phyloP scores from a whole-genome alignment of 345 rosid species.

The Bruguiera sexangula region DNA sequence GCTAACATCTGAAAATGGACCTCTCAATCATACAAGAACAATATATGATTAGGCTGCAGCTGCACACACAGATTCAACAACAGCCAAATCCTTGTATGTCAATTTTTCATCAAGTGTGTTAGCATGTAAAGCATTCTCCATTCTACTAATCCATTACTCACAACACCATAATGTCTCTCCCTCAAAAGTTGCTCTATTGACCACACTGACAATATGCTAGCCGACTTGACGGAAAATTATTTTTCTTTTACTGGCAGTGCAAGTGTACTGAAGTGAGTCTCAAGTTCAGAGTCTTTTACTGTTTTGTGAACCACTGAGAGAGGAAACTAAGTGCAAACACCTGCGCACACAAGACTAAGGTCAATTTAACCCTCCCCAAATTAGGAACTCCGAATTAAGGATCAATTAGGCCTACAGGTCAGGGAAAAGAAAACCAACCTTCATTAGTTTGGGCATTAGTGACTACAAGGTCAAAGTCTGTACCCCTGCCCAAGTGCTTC shows the following conservation, averaged over 20 bases:
- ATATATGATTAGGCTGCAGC: no score
- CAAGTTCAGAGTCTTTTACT: neutral
- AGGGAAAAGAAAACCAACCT: conserved; percentile 67
- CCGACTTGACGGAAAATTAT: no score
- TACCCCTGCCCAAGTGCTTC: conserved; percentile 98
- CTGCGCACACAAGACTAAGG: neutral
- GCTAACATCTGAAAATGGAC: neutral
- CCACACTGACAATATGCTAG: no score
- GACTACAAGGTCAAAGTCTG: conserved; percentile 93
- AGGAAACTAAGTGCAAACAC: neutral
- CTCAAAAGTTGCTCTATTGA: no score
- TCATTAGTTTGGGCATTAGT: conserved; percentile 96
- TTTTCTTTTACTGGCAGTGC: no score
- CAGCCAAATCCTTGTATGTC: no score
- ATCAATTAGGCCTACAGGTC: neutral
- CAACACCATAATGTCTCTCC: no score
- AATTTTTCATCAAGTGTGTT: no score
- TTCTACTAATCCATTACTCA: no score
- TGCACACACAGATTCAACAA: no score
- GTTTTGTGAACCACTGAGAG: neutral
- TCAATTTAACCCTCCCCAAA: neutral
- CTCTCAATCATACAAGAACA: no score
- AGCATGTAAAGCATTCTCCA: no score
- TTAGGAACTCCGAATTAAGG: neutral
- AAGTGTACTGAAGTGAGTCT: neutral